Evolutionary conservation across 108 stramenopile species (phyloP), one percentile per base, ranked within the genome.

Genomic region (Cyclotella distinguenda): DNA sequence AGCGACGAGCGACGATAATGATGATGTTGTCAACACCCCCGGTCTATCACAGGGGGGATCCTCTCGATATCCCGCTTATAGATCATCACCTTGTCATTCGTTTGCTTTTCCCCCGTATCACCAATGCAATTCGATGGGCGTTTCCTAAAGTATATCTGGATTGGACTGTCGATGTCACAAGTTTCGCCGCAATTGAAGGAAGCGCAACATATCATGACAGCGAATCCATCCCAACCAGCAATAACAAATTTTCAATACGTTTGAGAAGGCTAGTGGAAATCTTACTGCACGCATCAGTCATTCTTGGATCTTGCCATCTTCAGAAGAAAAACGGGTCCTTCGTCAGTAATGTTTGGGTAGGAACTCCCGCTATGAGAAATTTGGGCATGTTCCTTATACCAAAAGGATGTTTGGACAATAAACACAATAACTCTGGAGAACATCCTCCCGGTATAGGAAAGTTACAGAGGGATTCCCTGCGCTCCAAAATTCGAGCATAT

Each of bases 11-110:
- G 9, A 15, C 27, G 1, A 15, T 1, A 32, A 12, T 31, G 51
- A 27, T 33, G 27, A 9, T 12, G 2, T 15, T 18, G 11, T 11
- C 1, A 53, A 15, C 51, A 34, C 27, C 58, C 15, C 42, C 9
- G 0, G 40, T 27, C 35, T 65, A 44, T 33, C 77, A 63, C 15
- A 68, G 68, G 35, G 64, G 77, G 8, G 77, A 78, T 51, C 68
- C 77, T 5, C 77, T 78, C 16, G 77, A 78, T 45, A 70, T 78
- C 30, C 77, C 77, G 22, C 51, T 70, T 27, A 78, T 78, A 23
- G 77, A 78, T 40, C 46, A 78, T 22, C 68, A 78, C 42, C 58
- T 78, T 34, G 52, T 67, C 1, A 53, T 60, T 30, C 64, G 62
- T 13, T 25, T 78, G 31, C 32, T 78, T 12, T 48, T 70, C 25